These are phyloP conservation scores for Brachypodium distachyon DNA, from an alignment of 202 grass and related monocot species.

Conservation along the genomic window DNA sequence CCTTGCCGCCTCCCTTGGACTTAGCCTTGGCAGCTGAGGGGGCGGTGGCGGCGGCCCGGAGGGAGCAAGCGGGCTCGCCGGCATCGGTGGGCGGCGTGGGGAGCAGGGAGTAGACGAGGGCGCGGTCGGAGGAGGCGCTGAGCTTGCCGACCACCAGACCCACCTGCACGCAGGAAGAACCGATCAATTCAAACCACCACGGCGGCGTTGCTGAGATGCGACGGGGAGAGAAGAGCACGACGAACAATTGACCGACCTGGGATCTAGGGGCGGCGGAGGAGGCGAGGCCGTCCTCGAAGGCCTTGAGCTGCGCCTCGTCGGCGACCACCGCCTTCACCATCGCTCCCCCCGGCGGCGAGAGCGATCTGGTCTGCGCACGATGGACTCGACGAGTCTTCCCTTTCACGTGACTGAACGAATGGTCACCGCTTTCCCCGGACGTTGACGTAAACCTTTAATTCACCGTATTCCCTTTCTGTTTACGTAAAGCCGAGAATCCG, in stretches of 20 bases:
- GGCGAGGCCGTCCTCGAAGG: conserved; percentile 48
- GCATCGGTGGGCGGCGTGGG: conserved; percentile 76
- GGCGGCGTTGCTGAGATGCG: neutral
- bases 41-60: conserved; percentile 42
- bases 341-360: neutral
- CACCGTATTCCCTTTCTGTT: no score
- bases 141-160: conserved; percentile 86
- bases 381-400: neutral
- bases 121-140: conserved; percentile 56
- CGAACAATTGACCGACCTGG: conserved; percentile 23
- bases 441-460: neutral
- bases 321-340: conserved; percentile 78
- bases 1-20: conserved; percentile 39
- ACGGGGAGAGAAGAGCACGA: neutral
- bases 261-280: conserved; percentile 18
- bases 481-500: neutral
- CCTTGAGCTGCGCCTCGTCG: conserved; percentile 60
- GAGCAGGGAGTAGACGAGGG: conserved; percentile 67
- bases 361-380: neutral
- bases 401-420: neutral
- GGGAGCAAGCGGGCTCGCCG: conserved; percentile 56
- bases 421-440: neutral
- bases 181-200: neutral
- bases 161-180: conserved; percentile 23
- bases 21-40: conserved; percentile 7